Evolutionary conservation across 805 yeast genomes (phyloP).

Genomic region (Saccharomycopsis sp.): DNA sequence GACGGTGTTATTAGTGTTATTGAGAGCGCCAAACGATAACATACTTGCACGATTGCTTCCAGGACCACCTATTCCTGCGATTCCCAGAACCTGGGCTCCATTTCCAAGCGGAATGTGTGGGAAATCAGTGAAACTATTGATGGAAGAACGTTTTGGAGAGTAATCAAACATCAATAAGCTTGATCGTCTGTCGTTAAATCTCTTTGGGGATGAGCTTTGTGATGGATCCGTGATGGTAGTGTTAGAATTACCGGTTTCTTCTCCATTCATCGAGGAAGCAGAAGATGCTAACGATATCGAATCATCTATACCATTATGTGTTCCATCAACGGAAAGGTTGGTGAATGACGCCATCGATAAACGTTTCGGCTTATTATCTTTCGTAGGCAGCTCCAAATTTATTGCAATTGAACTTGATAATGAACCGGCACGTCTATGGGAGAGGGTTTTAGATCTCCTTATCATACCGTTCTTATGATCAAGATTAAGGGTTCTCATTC

Average conservation of each 20-base stretch:
- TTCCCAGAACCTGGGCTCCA: background rate
- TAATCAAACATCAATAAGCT: background rate
- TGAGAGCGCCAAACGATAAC: background rate
- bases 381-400: background rate
- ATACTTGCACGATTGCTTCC: conserved; percentile 9
- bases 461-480: conserved; percentile 6
- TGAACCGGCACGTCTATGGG: conserved; percentile 12
- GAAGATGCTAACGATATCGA: background rate
- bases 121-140: background rate
- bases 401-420: background rate
- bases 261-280: background rate
- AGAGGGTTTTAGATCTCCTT: conserved; percentile 6
- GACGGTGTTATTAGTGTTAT: background rate
- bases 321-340: background rate
- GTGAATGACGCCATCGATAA: background rate
- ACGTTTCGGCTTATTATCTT: background rate
- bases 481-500: conserved; percentile 17
- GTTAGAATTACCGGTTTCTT: background rate
- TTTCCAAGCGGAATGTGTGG: background rate
- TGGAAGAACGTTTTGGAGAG: background rate
- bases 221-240: background rate
- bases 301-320: background rate
- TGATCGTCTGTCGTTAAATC: background rate
- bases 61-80: background rate
- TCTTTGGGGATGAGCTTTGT: background rate